Evolutionary conservation across 140 eudicot species (phyloP).

Genomic region (Anethum foeniculum): DNA sequence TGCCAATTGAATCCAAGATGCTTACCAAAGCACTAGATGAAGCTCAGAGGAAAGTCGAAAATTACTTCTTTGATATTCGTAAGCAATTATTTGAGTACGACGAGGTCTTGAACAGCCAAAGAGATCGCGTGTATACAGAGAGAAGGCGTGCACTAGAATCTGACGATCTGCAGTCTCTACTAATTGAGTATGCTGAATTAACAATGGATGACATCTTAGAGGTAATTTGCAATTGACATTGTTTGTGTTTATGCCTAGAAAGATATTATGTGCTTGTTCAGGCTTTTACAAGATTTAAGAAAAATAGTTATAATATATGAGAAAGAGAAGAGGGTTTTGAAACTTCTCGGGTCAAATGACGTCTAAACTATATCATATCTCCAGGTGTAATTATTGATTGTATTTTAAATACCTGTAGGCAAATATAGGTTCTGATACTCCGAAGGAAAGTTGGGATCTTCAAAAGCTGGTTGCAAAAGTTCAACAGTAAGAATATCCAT

Average conservation of each 20-base stretch:
- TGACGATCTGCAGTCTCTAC: constrained; percentile 74
- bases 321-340: background rate
- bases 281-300: background rate
- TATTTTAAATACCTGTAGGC: constrained; percentile 41
- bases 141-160: constrained; percentile 93
- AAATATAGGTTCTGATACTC: constrained; percentile 90
- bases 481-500: constrained; percentile 60
- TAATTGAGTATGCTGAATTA: constrained; percentile 89
- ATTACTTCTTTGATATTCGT: constrained; percentile 94
- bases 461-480: constrained; percentile 79
- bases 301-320: background rate
- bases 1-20: constrained; percentile 97
- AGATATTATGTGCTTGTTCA: background rate
- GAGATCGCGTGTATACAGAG: constrained; percentile 96
- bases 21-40: constrained; percentile 94
- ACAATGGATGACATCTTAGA: constrained; percentile 98
- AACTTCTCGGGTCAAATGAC: background rate
- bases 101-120: constrained; percentile 96
- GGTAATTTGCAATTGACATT: constrained; percentile 30
- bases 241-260: background rate
- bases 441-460: constrained; percentile 93
- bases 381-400: constrained; percentile 10
- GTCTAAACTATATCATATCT: background rate
- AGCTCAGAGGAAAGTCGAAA: constrained; percentile 99
- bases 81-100: constrained; percentile 91